Conservation (phyloP, 108 stramenopile genomes). For the Mayamaea pseudoterrestris region DNA sequence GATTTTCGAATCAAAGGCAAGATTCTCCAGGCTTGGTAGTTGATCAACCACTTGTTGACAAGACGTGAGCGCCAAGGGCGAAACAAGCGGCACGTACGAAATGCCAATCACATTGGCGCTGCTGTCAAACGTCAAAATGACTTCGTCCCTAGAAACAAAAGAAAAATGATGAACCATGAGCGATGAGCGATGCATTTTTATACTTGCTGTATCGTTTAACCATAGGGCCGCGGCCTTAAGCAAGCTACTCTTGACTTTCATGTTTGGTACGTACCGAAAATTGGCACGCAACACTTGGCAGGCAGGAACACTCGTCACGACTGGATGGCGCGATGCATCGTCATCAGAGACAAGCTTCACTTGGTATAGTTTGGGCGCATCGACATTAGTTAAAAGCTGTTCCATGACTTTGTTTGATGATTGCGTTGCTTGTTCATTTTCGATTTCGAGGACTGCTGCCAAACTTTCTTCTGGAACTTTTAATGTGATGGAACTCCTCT, state of each 20-base stretch:
- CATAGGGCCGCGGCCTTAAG: not conserved
- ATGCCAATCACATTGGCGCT: slow-evolving; percentile 40
- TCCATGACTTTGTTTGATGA: not conserved
- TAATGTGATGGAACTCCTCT: slow-evolving; percentile 15
- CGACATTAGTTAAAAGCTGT: slow-evolving; percentile 8
- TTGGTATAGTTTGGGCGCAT: slow-evolving; percentile 21
- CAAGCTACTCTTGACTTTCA: not conserved
- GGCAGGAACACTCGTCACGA: slow-evolving; percentile 36
- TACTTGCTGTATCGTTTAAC: not conserved
- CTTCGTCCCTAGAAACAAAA: slow-evolving; percentile 46
- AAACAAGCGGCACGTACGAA: slow-evolving; percentile 61
- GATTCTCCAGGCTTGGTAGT: slow-evolving; percentile 15
- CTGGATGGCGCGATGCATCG: slow-evolving; percentile 1
- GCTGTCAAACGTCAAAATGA: slow-evolving; percentile 41
- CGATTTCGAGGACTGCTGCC: not conserved
- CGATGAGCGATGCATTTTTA: not conserved
- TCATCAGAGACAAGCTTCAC: slow-evolving; percentile 25
- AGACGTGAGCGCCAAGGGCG: slow-evolving; percentile 58
- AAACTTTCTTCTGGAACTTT: slow-evolving; percentile 1
- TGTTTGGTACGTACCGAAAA: slow-evolving; percentile 18
- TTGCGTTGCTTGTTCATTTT: not conserved
- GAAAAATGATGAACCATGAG: not conserved
- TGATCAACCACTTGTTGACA: no score
- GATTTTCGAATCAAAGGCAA: slow-evolving; percentile 44
- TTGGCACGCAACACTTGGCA: slow-evolving; percentile 43